Conservation (phyloP, 768 basidiomycete species). For the Suillus decipiens region DNA sequence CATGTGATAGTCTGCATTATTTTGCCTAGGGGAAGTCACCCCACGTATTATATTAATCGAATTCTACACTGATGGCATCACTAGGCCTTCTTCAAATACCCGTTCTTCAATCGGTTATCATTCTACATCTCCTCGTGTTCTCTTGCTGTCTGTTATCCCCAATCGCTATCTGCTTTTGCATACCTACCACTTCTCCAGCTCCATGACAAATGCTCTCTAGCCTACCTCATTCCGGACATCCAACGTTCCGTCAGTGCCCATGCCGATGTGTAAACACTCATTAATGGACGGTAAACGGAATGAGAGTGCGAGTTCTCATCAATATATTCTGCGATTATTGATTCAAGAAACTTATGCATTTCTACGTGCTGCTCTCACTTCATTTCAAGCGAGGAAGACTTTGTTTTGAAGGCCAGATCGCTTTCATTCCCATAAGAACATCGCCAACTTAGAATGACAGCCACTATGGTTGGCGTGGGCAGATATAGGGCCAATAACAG, state of each 20-base stretch:
- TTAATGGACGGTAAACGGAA: slow-evolving; percentile 5
- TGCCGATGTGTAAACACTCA: not conserved
- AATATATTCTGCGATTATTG: slow-evolving; percentile 16
- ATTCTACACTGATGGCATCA: no score
- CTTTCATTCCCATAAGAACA: not conserved
- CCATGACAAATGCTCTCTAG: not conserved
- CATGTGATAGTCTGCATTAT: no score
- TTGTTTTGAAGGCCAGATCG: not conserved
- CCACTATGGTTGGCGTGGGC: not conserved
- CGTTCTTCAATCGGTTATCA: not conserved
- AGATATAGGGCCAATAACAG: not conserved
- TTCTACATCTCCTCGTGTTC: not conserved
- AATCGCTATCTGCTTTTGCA: not conserved
- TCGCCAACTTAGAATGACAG: not conserved
- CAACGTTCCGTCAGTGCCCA: not conserved
- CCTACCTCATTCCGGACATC: not conserved
- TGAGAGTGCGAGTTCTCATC: not conserved
- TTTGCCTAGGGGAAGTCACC: no score
- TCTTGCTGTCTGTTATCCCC: not conserved
- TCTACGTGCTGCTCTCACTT: slow-evolving; percentile 29
- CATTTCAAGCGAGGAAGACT: slow-evolving; percentile 23
- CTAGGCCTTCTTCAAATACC: no score
- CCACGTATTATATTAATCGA: no score
- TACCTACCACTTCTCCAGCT: not conserved
- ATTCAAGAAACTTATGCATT: slow-evolving; percentile 24